Base-by-base conservation (phyloP, 768 basidiomycete species). In the Ephemerocybe angulata region DNA sequence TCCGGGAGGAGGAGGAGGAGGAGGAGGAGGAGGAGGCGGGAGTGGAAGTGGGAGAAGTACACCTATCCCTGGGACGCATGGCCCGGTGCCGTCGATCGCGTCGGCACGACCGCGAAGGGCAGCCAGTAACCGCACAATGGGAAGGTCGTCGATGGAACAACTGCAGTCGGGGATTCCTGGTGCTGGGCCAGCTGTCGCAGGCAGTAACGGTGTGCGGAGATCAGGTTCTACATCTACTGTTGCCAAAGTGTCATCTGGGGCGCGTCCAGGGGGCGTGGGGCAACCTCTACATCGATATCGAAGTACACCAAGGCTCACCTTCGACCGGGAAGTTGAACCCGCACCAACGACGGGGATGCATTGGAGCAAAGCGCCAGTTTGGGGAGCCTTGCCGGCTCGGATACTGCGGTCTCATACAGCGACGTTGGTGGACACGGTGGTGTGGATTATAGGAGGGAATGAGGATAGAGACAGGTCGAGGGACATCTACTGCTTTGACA, bases 371-470 rank as follows among this genome's bases (percentile, higher is more conserved):
- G 91, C 91, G 0, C 89, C 91, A 0, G 86, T 89, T 19, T 87
- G 86, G 67, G 91, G 91, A 0, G 53, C 71, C 0, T 58, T 90
- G 29, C 89, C 90, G 2, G 79, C 74, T 61, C 78, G 82, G 50
- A 81, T 79, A 10, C 82, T 94, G 73, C 82, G 93, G 3, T 89
- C 91, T 2, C 93, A 94, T 65, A 90, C 81, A 4, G 87, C 88
- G 40, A 95, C 89, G 1, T 73, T 95, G 43, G 85, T 94, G 19
- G 93, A 94, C 56, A 80, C 84, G 41, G 75, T 83, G 29, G 89
- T 87, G 0, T 98, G 93, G 91, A 63, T 95, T 27, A 87, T 95
- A 61, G 93, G 93, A 8, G 94, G 93, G 2, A 92, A 90, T 58
- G 93, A 95, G 58, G 89, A 89, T 56, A 82, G 81, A 62, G 85